Evolutionary conservation across 257 asterid species (phyloP).

Genomic region (Apocynum venetum): DNA sequence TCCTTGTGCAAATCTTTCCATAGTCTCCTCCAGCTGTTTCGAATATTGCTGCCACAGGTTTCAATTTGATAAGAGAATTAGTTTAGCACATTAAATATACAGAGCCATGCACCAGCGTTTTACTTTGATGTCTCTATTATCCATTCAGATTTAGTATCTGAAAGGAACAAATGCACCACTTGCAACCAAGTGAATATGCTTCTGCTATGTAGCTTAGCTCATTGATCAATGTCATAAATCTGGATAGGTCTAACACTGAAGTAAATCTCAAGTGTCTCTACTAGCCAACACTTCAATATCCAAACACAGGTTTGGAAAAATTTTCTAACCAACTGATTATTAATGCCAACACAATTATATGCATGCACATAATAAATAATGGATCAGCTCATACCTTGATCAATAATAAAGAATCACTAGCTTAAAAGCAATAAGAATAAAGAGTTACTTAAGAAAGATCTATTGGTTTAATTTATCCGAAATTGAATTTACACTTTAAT

Average conservation of each 20-base stretch:
- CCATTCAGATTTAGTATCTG: constrained; percentile 1
- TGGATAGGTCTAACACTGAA: not conserved
- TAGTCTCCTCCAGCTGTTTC: constrained; percentile 90
- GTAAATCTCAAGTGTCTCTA: not conserved
- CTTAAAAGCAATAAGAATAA: not conserved
- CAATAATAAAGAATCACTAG: not conserved
- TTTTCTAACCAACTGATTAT: not conserved
- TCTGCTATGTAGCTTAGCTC: not conserved
- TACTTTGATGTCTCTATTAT: not conserved
- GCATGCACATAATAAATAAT: not conserved
- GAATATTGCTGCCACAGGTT: constrained; percentile 81
- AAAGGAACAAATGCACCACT: not conserved
- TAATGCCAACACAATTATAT: not conserved
- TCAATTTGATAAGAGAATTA: constrained; percentile 16
- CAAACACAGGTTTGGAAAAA: not conserved
- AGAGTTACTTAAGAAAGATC: not conserved
- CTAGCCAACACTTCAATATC: not conserved
- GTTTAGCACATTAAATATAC: not conserved
- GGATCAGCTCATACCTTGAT: not conserved
- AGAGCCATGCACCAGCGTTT: not conserved
- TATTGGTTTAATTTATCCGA: not conserved
- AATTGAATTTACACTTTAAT: no score
- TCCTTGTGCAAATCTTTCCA: constrained; percentile 84
- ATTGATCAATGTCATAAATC: not conserved
- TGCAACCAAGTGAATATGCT: not conserved